Base-by-base conservation (phyloP, 495 filamentous ascomycete genomes). In the Bathelium albidoporum region DNA sequence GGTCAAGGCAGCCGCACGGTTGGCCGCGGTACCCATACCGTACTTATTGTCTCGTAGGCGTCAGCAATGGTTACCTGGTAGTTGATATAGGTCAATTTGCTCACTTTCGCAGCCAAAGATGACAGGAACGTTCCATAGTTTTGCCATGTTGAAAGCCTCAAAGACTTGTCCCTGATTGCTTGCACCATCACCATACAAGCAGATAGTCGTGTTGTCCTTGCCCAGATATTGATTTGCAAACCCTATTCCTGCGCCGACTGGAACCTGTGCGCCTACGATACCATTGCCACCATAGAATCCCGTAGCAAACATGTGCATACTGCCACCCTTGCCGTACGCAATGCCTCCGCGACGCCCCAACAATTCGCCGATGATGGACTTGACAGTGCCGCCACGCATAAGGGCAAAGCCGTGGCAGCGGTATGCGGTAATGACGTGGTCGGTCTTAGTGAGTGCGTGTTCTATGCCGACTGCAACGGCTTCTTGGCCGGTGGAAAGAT, bases 111-210 rank as follows among this genome's bases (percentile, higher is more conserved):
- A 98, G 65, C 91, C 93, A 74, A 98, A 98, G 58, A 98, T 85
- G 64, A 89, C 84, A 44, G 94, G 94, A 24, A 98, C 78, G 62
- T 94, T 93, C 94, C 94, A 98, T 64, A 98, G 87, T 85, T 97
- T 97, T 58, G 94, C 94, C 94, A 98, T 98, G 86, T 98, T 98
- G 85, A 96, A 98, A 62, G 94, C 91, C 83, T 98, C 94, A 73
- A 98, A 98, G 64, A 98, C 95, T 78, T 98, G 94, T 68, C 94
- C 94, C 82, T 98, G 94, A 81, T 98, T 98, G 79, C 86, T 87
- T 64, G 94, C 94, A 80, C 94, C 94, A 70, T 98, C 94, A 82
- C 93, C 94, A 75, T 98, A 98, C 60, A 98, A 82, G 62, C 90
- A 84, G 67, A 98, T 83, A 62, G 89, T 89, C 59, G 89, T 89